These are phyloP conservation scores for Dovyalis caffra DNA, from an alignment of 345 rosid genomes.

Conservation along the genomic window DNA sequence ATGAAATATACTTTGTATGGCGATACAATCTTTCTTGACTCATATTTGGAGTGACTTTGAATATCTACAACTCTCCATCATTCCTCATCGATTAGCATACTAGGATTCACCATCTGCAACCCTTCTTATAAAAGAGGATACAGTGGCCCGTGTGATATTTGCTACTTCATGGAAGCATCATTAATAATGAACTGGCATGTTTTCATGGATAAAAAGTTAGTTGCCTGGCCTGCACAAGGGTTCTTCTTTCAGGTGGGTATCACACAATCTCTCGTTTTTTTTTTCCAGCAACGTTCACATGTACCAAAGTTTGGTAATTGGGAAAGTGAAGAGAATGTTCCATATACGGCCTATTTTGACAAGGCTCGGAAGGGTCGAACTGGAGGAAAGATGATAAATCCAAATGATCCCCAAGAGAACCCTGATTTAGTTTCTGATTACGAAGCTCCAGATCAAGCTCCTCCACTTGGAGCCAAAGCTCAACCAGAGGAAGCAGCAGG, in stretches of 20 bases:
- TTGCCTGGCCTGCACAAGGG: not conserved
- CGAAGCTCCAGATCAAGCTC: slow-evolving; percentile 39
- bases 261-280: slow-evolving; percentile 17
- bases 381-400: slow-evolving; percentile 55
- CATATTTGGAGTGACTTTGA: not conserved
- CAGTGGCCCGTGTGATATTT: not conserved
- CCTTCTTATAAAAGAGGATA: too few relatives aligned
- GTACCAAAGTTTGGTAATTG: slow-evolving; percentile 92
- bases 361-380: slow-evolving; percentile 72
- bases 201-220: not conserved
- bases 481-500: slow-evolving; percentile 42
- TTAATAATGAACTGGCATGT: not conserved
- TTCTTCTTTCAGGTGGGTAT: slow-evolving; percentile 5
- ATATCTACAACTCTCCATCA: not conserved
- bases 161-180: not conserved
- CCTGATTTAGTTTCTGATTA: slow-evolving; percentile 37
- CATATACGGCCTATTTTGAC: slow-evolving; percentile 84
- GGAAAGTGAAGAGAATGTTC: slow-evolving; percentile 76
- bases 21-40: too few relatives aligned
- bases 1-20: too few relatives aligned
- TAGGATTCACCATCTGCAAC: not conserved
- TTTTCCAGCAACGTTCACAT: slow-evolving; percentile 58
- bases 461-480: slow-evolving; percentile 44
- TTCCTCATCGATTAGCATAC: not conserved
- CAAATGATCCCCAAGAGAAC: slow-evolving; percentile 71